These are phyloP conservation scores for Saccharomycopsis sp. DNA, from an alignment of 805 yeast genomes.

Conservation along the genomic window DNA sequence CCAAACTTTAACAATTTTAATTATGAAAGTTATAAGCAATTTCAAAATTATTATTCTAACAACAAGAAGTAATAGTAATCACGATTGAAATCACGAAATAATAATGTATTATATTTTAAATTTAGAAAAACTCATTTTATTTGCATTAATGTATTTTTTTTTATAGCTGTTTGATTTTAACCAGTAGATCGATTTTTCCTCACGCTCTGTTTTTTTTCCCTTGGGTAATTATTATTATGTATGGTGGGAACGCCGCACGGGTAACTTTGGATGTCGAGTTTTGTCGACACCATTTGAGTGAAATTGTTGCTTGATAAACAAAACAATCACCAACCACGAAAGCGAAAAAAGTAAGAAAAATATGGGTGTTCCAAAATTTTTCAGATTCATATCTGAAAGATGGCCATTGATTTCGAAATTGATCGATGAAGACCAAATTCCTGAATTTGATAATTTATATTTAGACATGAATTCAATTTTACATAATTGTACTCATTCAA, in stretches of 20 bases:
- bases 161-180: no score
- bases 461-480: conserved; percentile 97
- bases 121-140: background rate
- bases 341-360: no score
- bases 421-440: conserved; percentile 73
- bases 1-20: conserved; percentile 54
- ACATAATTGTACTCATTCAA: conserved; percentile 88
- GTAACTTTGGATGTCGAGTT: no score
- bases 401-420: conserved; percentile 94
- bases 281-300: no score
- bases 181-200: no score
- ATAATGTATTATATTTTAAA: background rate
- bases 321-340: no score
- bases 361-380: conserved; percentile 94
- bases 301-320: no score
- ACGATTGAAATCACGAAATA: background rate
- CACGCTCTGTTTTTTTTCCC: no score
- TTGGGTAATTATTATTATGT: no score
- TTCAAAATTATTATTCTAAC: conserved; percentile 25
- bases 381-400: conserved; percentile 94
- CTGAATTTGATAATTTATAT: conserved; percentile 91
- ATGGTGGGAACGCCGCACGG: no score
- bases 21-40: conserved; percentile 38
- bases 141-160: background rate
- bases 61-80: background rate